Base-by-base conservation (phyloP, 2,329 filamentous ascomycete species). In the Penicillium paneum region DNA sequence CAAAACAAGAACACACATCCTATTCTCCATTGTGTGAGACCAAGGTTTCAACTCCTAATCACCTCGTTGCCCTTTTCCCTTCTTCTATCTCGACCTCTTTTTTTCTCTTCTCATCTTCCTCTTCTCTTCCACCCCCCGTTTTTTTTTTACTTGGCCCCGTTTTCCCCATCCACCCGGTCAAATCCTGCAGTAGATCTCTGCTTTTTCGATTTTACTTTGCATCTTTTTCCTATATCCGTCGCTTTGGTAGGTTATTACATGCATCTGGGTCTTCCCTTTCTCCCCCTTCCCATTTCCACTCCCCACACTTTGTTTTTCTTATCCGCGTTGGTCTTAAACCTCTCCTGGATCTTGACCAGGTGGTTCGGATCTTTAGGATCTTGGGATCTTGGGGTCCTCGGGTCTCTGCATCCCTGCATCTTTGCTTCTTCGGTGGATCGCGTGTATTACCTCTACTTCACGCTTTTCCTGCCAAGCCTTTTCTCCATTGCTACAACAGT, bases 181-280 rank as follows among this genome's bases (percentile, higher is more conserved):
- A 55, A 61, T 56, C 57, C 57, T 61, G 57, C 57, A 57, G 52
- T 56, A 58, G 52, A 52, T 60, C 50, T 52, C 41, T 49, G 31
- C 29, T 10, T 15, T 40, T 41, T 28, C 19, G 5, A 8, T 32
- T 43, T 11, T 28, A 35, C 39, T 50, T 50, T 28, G 26, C 26
- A 34, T 34, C 19, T 17, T 36, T 44, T n/a, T 13, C 12, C n/a
- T n/a, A 8, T 19, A 42, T 31, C 41, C 41, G 40, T 48, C 43
- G 36, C 50, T 49, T 43, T 52, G 43, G 43, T 52, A 41, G 48
- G 36, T 52, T 3, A 13, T 31, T 40, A 26, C 6, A 3, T 35
- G 35, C 35, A 48, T 41, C 49, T 42, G 5, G n/a, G 11, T 28
- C 32, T 36, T 17, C 13, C 17, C n/a, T 41, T 31, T 32, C 34